Evolutionary conservation across 257 asterid genomes (phyloP), one percentile per base, ranked within the genome.

Genomic region (Plantago elongata): DNA sequence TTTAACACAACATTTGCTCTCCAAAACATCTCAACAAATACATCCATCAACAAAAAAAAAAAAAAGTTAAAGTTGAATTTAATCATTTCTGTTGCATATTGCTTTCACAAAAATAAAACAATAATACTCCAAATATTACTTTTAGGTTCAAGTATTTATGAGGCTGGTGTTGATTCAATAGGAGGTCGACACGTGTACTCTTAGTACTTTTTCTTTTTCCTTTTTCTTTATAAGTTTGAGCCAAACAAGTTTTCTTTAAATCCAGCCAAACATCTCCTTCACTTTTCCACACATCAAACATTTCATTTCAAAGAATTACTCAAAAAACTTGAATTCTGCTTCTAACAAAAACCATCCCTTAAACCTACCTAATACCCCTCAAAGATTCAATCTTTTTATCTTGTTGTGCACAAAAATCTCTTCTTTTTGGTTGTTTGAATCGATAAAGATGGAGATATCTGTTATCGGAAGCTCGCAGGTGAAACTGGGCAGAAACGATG

Each of bases 381-480:
- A 44, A 49, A 59, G 45, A 55, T 48, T 38, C 67, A 30, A 14
- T 54, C 37, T 61, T 71, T 66, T 43, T 60, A 45, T 5, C 46
- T 61, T 13, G 27, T 30, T 65, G 17, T 15, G 42, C 40, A 45
- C 12, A 37, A 29, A 8, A n/a, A n/a, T n/a, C n/a, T 40, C 37
- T 45, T 45, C 50, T 37, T 9, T 22, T 15, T 51, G 16, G 2
- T 22, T 22, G 27, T 13, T 8, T 16, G 11, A 51, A 17, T 50
- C 22, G 11, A 15, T 16, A 9, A 17, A n/a, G 15, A 88, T 88
- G 98, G 94, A 82, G 78, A 50, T 81, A 62, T 88, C 88, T 43
- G 74, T 79, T 47, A 74, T 82, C 17, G 84, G 90, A 67, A 85
- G 85, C 79, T 86, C 94, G 57, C 85, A 81, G 77, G 72, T 85